Conservation (phyloP, 2,329 filamentous ascomycete species). For the Cercospora berteroae region DNA sequence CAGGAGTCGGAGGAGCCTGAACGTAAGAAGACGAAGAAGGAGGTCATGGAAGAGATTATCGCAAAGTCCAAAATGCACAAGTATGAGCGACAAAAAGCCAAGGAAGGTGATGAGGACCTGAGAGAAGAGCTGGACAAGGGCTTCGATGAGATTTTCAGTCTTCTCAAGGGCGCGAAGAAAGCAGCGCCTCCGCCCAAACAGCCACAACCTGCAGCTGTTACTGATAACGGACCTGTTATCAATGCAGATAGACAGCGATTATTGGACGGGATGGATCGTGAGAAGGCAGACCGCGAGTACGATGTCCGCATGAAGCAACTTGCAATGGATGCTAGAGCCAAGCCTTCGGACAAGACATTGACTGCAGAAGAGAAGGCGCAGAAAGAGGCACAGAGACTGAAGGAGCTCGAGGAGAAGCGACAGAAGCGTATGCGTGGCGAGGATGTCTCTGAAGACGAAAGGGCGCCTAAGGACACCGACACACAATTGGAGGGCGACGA, state of each 20-base stretch:
- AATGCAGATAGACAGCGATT: conserved; percentile 64
- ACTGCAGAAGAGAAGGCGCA: conserved; percentile 81
- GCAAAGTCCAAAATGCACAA: conserved; percentile 96
- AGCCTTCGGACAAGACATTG: conserved; percentile 84
- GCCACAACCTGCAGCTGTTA: conserved; percentile 32
- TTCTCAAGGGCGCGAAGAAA: conserved; percentile 61
- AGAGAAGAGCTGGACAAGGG: conserved; percentile 81
- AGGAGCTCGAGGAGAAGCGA: conserved; percentile 78
- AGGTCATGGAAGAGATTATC: conserved; percentile 97
- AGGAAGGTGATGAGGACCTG: conserved; percentile 90
- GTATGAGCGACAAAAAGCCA: conserved; percentile 85
- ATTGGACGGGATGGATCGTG: conserved; percentile 60
- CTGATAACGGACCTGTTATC: conserved; percentile 44
- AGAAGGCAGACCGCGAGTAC: conserved; percentile 79
- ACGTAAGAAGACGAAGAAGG: conserved; percentile 89
- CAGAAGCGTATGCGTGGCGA: conserved; percentile 85
- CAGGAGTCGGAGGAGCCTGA: conserved; percentile 61
- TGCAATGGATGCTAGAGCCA: conserved; percentile 77
- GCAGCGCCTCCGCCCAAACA: conserved; percentile 35
- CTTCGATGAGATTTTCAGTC: conserved; percentile 69
- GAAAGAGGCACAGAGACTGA: conserved; percentile 73
- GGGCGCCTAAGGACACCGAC: conserved; percentile 31
- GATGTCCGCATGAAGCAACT: conserved; percentile 80
- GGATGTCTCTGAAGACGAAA: conserved; percentile 63
- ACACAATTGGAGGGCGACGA: conserved; percentile 37